phyloP scores from a whole-genome alignment of 345 rosid species.

The Hirschfeldia incana region DNA sequence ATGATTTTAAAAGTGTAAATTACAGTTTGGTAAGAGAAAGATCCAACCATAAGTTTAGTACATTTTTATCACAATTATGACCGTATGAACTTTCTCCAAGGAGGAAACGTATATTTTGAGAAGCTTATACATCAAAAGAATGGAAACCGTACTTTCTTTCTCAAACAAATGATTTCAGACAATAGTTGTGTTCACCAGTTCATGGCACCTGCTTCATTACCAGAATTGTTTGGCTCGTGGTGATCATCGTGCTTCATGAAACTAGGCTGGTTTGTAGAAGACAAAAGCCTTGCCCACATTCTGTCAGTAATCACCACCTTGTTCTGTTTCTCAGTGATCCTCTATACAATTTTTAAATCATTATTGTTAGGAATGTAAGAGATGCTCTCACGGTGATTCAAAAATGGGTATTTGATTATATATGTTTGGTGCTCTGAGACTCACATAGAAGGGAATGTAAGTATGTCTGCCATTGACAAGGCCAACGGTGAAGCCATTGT shows the following conservation, averaged over 20 bases:
- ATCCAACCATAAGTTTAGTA: slow-evolving; percentile 18
- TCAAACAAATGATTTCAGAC: slow-evolving; percentile 16
- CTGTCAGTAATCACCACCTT: slow-evolving; percentile 80
- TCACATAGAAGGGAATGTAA: slow-evolving; percentile 81
- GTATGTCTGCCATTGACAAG: slow-evolving; percentile 86
- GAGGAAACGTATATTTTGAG: background rate
- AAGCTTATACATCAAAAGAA: slow-evolving; percentile 23
- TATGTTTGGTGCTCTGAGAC: slow-evolving; percentile 32
- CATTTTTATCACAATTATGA: slow-evolving; percentile 19
- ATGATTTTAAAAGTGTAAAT: background rate
- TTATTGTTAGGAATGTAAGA: background rate
- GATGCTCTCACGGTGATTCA: background rate
- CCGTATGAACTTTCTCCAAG: background rate
- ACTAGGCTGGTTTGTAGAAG: slow-evolving; percentile 89
- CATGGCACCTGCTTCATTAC: slow-evolving; percentile 36
- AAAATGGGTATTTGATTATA: background rate
- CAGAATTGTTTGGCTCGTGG: slow-evolving; percentile 39
- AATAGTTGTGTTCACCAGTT: slow-evolving; percentile 24
- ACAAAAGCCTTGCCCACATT: slow-evolving; percentile 93
- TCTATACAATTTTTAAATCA: slow-evolving; percentile 42
- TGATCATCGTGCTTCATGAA: slow-evolving; percentile 49
- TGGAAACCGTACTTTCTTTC: slow-evolving; percentile 20
- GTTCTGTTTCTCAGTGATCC: slow-evolving; percentile 78
- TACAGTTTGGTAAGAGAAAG: slow-evolving; percentile 10
- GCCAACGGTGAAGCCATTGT: slow-evolving; percentile 78